Evolutionary conservation across 768 basidiomycete genomes (phyloP).

Genomic region (Dictyophora rubrovolvata): DNA sequence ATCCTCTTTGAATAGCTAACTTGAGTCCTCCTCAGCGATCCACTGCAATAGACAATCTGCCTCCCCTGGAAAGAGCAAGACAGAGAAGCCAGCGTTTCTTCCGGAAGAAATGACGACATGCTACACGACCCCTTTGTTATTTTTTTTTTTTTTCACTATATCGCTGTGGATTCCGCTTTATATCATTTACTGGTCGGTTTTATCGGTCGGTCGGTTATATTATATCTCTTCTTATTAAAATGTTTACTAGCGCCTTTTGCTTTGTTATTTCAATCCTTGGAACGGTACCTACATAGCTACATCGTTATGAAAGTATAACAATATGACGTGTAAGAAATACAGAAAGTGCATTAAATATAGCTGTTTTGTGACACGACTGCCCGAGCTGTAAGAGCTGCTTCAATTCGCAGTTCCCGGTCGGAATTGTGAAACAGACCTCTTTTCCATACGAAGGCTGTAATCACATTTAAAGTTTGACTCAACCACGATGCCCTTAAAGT

Average conservation of each 20-base stretch:
- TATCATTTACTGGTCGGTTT: not conserved
- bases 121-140: not conserved
- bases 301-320: not conserved
- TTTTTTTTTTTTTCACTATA: not conserved
- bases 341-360: not conserved
- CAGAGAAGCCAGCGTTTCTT: slow-evolving; percentile 24
- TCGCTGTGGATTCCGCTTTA: not conserved
- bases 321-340: not conserved
- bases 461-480: too few species aligned
- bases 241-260: not conserved
- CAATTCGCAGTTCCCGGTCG: too few species aligned
- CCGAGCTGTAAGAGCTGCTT: too few species aligned
- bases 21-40: slow-evolving; percentile 15
- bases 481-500: too few species aligned
- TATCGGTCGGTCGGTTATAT: not conserved
- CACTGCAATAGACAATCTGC: slow-evolving; percentile 43
- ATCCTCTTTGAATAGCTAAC: not conserved
- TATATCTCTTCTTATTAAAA: not conserved
- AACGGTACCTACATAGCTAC: not conserved
- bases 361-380: too few species aligned
- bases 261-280: not conserved
- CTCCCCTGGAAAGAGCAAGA: slow-evolving; percentile 61
- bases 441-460: too few species aligned
- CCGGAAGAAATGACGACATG: not conserved
- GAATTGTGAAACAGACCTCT: too few species aligned